phyloP scores from a whole-genome alignment of 2,329 filamentous ascomycete species.

The Phoma sp. region DNA sequence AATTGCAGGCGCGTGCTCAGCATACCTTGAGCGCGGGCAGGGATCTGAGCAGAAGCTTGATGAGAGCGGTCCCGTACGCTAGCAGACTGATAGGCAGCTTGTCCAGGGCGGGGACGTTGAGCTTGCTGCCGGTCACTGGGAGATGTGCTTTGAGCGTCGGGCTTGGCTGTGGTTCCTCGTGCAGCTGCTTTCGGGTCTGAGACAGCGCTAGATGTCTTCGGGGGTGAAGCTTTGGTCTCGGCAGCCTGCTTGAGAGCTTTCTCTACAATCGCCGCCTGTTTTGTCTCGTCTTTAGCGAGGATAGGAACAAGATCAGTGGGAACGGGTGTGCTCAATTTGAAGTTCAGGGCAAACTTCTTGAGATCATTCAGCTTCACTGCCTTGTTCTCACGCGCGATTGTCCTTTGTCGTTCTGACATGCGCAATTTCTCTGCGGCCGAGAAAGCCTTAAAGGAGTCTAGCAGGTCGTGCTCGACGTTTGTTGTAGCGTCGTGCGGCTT shows the following conservation, averaged over 20 bases:
- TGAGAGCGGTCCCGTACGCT: conserved; percentile 50
- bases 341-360: conserved; percentile 91
- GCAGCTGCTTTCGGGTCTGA: conserved; percentile 41
- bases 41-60: conserved; percentile 49
- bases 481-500: conserved; percentile 61
- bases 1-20: conserved; percentile 59
- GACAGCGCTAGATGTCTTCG: conserved; percentile 51
- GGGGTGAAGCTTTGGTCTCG: conserved; percentile 49
- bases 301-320: conserved; percentile 92
- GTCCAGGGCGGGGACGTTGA: conserved; percentile 51
- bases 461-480: conserved; percentile 66
- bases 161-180: conserved; percentile 45
- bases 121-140: conserved; percentile 55
- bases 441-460: conserved; percentile 69
- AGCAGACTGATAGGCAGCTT: conserved; percentile 52
- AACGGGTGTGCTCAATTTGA: conserved; percentile 93
- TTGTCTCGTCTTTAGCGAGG: conserved; percentile 92
- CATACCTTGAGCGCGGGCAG: conserved; percentile 51
- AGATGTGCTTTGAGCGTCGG: conserved; percentile 38
- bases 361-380: conserved; percentile 92
- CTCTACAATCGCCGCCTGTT: conserved; percentile 91
- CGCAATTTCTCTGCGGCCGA: conserved; percentile 66
- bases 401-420: conserved; percentile 61
- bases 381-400: conserved; percentile 72
- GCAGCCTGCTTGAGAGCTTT: conserved; percentile 81